Base-by-base conservation (phyloP, 2,329 filamentous ascomycete genomes). In the Boeremia exigua region DNA sequence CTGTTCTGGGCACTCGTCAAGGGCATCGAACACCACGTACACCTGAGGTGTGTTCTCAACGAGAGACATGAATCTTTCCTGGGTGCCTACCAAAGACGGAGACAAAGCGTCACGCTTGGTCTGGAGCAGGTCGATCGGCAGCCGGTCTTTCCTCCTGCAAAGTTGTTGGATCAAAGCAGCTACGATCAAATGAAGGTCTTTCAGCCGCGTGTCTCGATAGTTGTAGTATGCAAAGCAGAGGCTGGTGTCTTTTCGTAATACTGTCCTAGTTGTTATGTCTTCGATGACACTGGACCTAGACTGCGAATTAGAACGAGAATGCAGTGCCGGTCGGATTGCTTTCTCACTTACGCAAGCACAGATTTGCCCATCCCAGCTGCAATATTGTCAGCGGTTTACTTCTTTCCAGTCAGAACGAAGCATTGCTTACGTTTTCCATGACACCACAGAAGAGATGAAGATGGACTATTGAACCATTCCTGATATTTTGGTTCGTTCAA, bases 301-400 rank as follows among this genome's bases (percentile, higher is more conserved):
- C 19, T 3, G 28, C 15, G 15, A n/a, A 9, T 43, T 19, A 32
- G 40, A 32, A 23, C 9, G 4, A 15, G 14, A 14, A 1, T 12
- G 14, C 15, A 19, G 4, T 10, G 7, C 10, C 23, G 28, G 4
- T 19, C 9, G 9, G 15, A 15, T 32, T 4, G 1, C n/a, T 5
- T 32, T 11, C 7, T 32, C 15, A 40, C 46, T 55, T 51, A 61
- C 61, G 57, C 48, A 29, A 66, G 63, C 1, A 66, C 60, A 29
- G 61, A 63, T 37, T 66, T 68, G 11, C 65, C 63, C n/a, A 61
- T 62, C 6, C 63, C 65, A 56, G 63, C 63, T 67, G 15, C 11
- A 44, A 23, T 2, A n/a, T 45, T 10, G 36, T 63, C 25, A 63
- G 56, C 33, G 27, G 2, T 33, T 27, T 15, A 10, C 19, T 7